Evolutionary conservation across 78 protist genomes (phyloP), one percentile per base, ranked within the genome.

Genomic region (Dictyostelium citrinum): DNA sequence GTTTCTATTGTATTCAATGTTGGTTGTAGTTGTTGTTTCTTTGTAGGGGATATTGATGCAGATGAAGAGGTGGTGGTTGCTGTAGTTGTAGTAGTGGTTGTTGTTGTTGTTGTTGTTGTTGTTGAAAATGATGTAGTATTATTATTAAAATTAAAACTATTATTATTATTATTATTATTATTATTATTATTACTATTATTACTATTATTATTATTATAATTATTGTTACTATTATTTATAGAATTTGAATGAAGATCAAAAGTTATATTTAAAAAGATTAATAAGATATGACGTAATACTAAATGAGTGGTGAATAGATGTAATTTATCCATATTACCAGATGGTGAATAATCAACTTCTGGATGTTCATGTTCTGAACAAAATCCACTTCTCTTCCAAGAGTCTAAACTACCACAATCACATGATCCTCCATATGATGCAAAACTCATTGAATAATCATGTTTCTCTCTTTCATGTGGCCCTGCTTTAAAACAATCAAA

Each of bases 381-480:
- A 46, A 88, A 88, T 12, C 93, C 93, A 14, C 41, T 22, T 22
- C 71, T 72, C 37, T 88, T 88, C 93, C 93, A 88, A 41, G 79
- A 43, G 20, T 78, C 93, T 1, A 35, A 16, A 8, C 58, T n/a
- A 41, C 93, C 93, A 88, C 93, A 88, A 88, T 88, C 93, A 27
- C 93, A 88, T 67, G 75, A 49, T 14, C 93, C 93, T 2, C 93
- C 93, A 88, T 78, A 88, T 1, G 58, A 67, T 78, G 83, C 84
- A 78, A 88, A 88, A 78, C 85, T 88, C 31, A 76, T 88, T 12
- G 81, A 49, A 68, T 67, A 88, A 31, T 88, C 93, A 46, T 88
- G 93, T 14, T 79, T 79, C 16, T 88, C 93, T n/a, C 39, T 76
- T 67, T 88, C 93, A 46, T 88, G 93, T 67, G 93, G 93, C 20